Evolutionary conservation across 2,329 filamentous ascomycete species (phyloP).

Genomic region (Trichoderma hamatum): DNA sequence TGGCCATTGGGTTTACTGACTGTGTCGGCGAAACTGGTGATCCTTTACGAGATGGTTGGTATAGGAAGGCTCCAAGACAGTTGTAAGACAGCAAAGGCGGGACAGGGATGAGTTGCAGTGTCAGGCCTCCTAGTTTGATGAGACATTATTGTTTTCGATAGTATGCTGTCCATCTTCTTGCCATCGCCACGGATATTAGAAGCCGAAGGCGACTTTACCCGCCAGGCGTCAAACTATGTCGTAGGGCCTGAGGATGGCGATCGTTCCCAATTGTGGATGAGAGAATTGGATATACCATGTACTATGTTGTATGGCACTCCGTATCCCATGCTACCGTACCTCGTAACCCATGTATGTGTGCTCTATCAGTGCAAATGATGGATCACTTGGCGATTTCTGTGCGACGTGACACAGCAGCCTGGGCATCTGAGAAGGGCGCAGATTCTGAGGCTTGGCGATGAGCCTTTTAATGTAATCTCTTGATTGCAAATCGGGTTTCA

Average conservation of each 20-base stretch:
- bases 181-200: background rate
- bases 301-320: background rate
- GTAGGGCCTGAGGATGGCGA: background rate
- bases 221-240: background rate
- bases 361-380: background rate
- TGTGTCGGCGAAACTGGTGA: background rate
- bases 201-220: background rate
- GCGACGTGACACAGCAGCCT: background rate
- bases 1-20: background rate
- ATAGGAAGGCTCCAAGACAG: background rate
- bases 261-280: background rate
- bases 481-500: background rate
- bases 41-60: background rate
- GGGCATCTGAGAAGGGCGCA: background rate
- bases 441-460: conserved; percentile 6
- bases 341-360: background rate
- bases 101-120: background rate
- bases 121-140: background rate
- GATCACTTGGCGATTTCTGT: background rate
- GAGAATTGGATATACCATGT: background rate
- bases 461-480: background rate
- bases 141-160: background rate
- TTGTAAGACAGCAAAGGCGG: background rate
- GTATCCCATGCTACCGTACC: background rate
- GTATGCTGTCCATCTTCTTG: background rate